Base-by-base conservation (phyloP, 2,329 filamentous ascomycete species). In the Cadophora luteo-olivacea region DNA sequence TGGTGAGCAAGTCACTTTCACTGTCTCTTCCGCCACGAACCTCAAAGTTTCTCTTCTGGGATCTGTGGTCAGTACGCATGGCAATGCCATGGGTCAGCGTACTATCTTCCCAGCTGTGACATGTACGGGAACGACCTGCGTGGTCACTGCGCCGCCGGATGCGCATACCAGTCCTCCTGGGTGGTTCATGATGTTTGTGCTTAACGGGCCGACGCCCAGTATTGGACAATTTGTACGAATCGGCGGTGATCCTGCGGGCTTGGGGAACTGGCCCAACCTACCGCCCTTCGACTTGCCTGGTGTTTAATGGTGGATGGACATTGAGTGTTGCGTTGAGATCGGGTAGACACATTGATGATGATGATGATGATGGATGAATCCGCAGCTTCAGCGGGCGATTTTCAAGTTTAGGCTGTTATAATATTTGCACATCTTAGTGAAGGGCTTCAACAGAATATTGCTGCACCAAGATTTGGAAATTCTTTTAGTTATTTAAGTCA, bases 31-130 rank as follows among this genome's bases (percentile, higher is more conserved):
- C 12, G 55, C 70, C 7, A 68, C 67, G 11, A 66, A 38, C 24
- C 67, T 74, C 25, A 66, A 66, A 3, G 69, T 74, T 8, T 75
- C 73, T 4, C 72, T 75, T 64, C 60, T 74, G 57, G 83, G 81
- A 12, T 76, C 75, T 1, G 80, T 86, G 63, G 79, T 82, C 22
- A 85, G 81, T 72, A 88, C 86, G 0, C 85, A 88, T 77, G 89
- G 89, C 32, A 87, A 91, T 79, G 88, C 84, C 24, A 90, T 92
- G 87, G 89, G 89, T n/a, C 86, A 87, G 45, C 83, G 89, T 22
- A 91, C 88, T 0, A 77, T 91, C 62, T 88, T 91, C 80, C 89
- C 88, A 0, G 81, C 79, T 0, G 77, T 89, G 19, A 52, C 64
- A 5, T 74, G 70, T 29, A 49, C 51, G 7, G 72, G 72, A 2